These are phyloP conservation scores for Cladosporium sp. DNA, from an alignment of 2,329 filamentous ascomycete species.

Conservation along the genomic window DNA sequence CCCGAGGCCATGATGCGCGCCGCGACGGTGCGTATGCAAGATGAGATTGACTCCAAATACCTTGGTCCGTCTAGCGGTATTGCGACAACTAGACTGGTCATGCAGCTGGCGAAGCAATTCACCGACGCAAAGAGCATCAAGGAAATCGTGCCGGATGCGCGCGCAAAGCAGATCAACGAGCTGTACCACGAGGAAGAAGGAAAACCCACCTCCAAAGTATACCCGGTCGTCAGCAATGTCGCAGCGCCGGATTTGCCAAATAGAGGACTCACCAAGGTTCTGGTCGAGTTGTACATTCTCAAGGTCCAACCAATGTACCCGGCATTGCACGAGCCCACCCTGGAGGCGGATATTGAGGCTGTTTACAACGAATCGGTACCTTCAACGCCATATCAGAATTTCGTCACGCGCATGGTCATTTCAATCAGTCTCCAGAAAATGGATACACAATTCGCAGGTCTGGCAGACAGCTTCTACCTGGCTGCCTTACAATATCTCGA, in stretches of 20 bases:
- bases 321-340: constrained; percentile 75
- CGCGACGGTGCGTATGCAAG: constrained; percentile 76
- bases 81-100: constrained; percentile 87
- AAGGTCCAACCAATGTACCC: constrained; percentile 89
- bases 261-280: constrained; percentile 65
- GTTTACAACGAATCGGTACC: constrained; percentile 74
- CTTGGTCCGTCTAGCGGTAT: constrained; percentile 93
- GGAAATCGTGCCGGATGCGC: constrained; percentile 77
- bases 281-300: constrained; percentile 80
- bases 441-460: constrained; percentile 80
- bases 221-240: constrained; percentile 81
- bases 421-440: constrained; percentile 93
- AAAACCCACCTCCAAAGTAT: constrained; percentile 71
- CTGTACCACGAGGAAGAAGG: constrained; percentile 61
- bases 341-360: constrained; percentile 70
- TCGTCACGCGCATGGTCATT: constrained; percentile 83
- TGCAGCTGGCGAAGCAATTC: constrained; percentile 93
- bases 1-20: constrained; percentile 82
- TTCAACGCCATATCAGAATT: constrained; percentile 69
- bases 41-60: constrained; percentile 84
- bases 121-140: constrained; percentile 87
- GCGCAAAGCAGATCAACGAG: constrained; percentile 63
- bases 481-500: constrained; percentile 83
- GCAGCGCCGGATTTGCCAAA: constrained; percentile 73
- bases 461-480: constrained; percentile 92